Base-by-base conservation (phyloP, 768 basidiomycete genomes). In the Mycena crocata region DNA sequence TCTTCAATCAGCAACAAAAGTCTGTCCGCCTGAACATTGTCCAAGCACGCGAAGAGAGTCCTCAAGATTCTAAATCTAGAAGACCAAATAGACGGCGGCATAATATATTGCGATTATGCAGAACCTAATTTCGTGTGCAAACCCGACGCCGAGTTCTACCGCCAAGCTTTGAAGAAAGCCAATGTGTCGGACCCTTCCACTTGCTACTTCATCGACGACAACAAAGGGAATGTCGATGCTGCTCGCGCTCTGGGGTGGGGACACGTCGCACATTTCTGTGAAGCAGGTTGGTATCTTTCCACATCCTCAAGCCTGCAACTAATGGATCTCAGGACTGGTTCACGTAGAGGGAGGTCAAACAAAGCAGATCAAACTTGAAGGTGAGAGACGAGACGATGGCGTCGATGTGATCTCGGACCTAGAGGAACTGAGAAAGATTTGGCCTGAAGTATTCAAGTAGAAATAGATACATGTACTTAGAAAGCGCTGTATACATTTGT, bases 191-290 rank as follows among this genome's bases (percentile, higher is more conserved):
- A 94, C 78, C 86, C 90, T 2, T 83, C 86, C 14, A 91, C 88
- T 73, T 93, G 90, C 70, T 88, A 89, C 68, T 95, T 95, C 73
- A 77, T 95, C 31, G 94, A 95, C 70, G 94, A 95, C 75, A 94
- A 85, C 70, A 80, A 86, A 72, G 74, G 77, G 24, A 95, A 95
- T 69, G 86, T 95, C 24, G 79, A 86, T 60, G 88, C 89, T 19
- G 94, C 94, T 10, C 83, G 82, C 59, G 77, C 78, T 21, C 76
- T 90, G 14, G 90, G 90, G 2, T 95, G 94, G 94, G 87, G 83
- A 0, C 85, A 86, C 63, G 91, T 90, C 49, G 92, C 88, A 4
- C 90, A 94, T 73, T 95, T 93, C 70, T 87, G 88, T 69, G 93
- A 95, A 77, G 74, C 75, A n/a, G n/a, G n/a, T n/a, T n/a, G 90